phyloP scores from a whole-genome alignment of 768 basidiomycete species.

The Auriscalpium microsporum region DNA sequence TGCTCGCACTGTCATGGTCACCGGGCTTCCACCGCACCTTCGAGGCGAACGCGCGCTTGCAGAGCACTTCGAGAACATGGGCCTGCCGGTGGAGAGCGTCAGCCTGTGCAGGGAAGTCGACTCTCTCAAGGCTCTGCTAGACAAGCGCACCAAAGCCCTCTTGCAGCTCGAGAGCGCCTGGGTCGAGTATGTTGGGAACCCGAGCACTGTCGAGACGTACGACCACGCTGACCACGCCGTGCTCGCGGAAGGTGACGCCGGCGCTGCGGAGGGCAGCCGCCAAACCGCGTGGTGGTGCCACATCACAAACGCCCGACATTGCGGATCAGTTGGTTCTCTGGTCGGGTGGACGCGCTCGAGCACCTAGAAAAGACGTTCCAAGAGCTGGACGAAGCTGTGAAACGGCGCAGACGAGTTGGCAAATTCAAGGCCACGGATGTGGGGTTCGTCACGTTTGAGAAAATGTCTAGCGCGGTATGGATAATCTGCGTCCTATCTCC shows the following conservation, averaged over 20 bases:
- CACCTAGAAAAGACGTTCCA: constrained; percentile 75
- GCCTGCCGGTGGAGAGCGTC: constrained; percentile 84
- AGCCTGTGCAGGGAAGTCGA: constrained; percentile 80
- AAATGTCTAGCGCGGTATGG: constrained; percentile 84
- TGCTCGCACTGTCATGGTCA: constrained; percentile 86
- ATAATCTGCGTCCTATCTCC: not conserved
- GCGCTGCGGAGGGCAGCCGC: constrained; percentile 44
- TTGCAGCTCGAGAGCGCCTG: constrained; percentile 76
- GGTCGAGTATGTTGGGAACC: constrained; percentile 91
- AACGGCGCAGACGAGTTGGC: constrained; percentile 58
- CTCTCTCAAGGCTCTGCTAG: constrained; percentile 61
- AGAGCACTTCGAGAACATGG: constrained; percentile 90
- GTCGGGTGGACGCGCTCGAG: constrained; percentile 83
- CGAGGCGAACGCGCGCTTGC: constrained; percentile 80
- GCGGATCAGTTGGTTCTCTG: constrained; percentile 63
- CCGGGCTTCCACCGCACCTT: constrained; percentile 75
- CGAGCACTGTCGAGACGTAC: constrained; percentile 76
- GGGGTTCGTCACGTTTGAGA: constrained; percentile 96
- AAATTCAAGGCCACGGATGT: constrained; percentile 75
- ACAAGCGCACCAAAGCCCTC: constrained; percentile 73
- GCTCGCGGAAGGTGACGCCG: constrained; percentile 42
- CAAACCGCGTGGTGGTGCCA: constrained; percentile 56
- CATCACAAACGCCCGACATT: constrained; percentile 71
- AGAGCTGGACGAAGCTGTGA: constrained; percentile 77
- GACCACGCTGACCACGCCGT: constrained; percentile 57